Evolutionary conservation across 257 asterid genomes (phyloP).

Genomic region (Agastache rugosa): DNA sequence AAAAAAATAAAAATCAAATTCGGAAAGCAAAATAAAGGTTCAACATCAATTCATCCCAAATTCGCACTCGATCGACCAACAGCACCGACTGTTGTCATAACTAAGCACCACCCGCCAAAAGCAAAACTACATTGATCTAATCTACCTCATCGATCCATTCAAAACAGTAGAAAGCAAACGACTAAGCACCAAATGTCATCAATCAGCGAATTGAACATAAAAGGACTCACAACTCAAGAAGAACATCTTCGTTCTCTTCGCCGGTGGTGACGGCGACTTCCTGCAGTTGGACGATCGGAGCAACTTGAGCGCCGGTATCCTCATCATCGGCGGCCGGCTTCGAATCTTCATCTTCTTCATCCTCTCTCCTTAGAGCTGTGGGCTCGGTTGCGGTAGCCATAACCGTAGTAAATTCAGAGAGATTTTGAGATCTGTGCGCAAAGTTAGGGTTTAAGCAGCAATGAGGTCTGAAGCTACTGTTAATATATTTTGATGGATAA

Average conservation of each 20-base stretch:
- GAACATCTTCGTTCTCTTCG: constrained; percentile 73
- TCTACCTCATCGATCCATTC: constrained; percentile 20
- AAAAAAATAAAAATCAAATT: neutral
- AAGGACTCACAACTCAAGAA: constrained; percentile 68
- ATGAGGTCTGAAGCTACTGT: neutral
- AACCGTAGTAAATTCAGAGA: constrained; percentile 12
- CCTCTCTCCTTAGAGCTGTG: constrained; percentile 43
- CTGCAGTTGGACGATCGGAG: constrained; percentile 69
- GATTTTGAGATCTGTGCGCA: constrained; percentile 34
- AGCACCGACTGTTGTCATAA: neutral
- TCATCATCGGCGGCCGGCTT: constrained; percentile 60
- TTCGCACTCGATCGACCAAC: constrained; percentile 2
- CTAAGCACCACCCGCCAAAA: neutral
- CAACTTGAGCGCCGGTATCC: constrained; percentile 80
- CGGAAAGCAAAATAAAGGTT: neutral
- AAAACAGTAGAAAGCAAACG: constrained; percentile 3
- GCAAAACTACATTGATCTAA: neutral
- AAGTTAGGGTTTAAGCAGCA: constrained; percentile 39
- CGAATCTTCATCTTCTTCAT: constrained; percentile 53
- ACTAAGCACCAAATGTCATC: neutral
- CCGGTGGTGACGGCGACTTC: constrained; percentile 79
- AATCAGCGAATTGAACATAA: neutral
- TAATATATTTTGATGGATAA: neutral
- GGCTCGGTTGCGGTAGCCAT: constrained; percentile 58
- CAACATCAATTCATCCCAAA: neutral